Percentiles rank a stretch among this genome's conserved stretches.
Evolutionary conservation across 2,329 filamentous ascomycete species (phyloP).

Genomic region (Fusarium veterinarium): DNA sequence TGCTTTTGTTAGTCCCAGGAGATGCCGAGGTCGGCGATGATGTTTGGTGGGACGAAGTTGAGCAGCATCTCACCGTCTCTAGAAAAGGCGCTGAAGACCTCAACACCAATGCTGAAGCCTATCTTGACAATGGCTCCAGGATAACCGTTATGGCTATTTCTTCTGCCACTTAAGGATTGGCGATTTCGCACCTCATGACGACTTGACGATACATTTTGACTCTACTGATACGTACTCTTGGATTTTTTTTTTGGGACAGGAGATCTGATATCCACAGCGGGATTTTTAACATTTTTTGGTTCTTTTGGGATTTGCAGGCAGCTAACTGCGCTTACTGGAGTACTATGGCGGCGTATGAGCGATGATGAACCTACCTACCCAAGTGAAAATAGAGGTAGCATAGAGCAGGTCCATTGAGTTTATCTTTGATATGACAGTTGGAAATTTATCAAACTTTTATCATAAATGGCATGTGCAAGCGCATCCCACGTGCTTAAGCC

Average conservation of each 20-base stretch:
- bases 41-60: conserved; percentile 41
- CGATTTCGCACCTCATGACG: neutral
- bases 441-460: conserved; percentile 27
- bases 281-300: conserved; percentile 20
- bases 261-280: conserved; percentile 30
- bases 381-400: conserved; percentile 7
- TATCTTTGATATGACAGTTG: conserved; percentile 33
- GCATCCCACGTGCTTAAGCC: conserved; percentile 22
- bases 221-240: conserved; percentile 7
- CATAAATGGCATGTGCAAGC: conserved; percentile 25
- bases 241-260: neutral
- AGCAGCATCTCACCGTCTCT: conserved; percentile 34
- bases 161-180: conserved; percentile 35
- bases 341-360: conserved; percentile 27
- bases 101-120: conserved; percentile 31
- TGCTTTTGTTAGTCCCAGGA: conserved; percentile 44
- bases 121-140: conserved; percentile 39
- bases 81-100: conserved; percentile 35
- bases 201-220: conserved; percentile 25
- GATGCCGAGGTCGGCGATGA: conserved; percentile 45
- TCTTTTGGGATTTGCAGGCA: conserved; percentile 13
- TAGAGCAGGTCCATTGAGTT: conserved; percentile 22
- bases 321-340: conserved; percentile 26
- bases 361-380: conserved; percentile 9
- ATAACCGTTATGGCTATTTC: conserved; percentile 37